Conservation (phyloP, 2,329 filamentous ascomycete species). For the Lasiodiplodia gonubiensis region DNA sequence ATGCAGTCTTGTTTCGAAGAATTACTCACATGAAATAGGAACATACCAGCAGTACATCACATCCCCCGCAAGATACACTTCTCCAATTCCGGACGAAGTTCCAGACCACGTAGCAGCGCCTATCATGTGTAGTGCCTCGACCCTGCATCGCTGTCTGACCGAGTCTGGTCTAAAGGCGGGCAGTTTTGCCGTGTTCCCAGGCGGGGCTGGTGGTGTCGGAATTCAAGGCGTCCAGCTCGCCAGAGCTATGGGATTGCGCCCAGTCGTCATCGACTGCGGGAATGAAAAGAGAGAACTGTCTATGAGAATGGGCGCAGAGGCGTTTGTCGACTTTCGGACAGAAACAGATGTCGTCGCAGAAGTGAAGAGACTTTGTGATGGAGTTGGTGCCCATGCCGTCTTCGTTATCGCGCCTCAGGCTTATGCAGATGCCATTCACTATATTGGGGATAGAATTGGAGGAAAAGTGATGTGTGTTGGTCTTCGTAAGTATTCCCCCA, state of each 20-base stretch:
- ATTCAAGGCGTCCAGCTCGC: conserved; percentile 61
- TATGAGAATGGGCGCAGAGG: not conserved
- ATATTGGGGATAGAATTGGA: conserved; percentile 55
- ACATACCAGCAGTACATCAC: conserved; percentile 65
- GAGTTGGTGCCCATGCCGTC: conserved; percentile 44
- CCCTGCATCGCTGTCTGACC: conserved; percentile 62
- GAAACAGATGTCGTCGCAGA: conserved; percentile 42
- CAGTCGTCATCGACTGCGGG: conserved; percentile 56
- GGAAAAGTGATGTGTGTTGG: conserved; percentile 57
- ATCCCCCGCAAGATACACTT: conserved; percentile 61
- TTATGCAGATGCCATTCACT: conserved; percentile 50
- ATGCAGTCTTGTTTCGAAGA: not conserved
- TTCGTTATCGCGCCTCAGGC: conserved; percentile 48
- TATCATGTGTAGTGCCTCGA: conserved; percentile 52
- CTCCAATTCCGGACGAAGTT: conserved; percentile 32
- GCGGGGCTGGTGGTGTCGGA: conserved; percentile 62
- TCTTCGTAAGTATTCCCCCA: conserved; percentile 34
- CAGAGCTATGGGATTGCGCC: conserved; percentile 58
- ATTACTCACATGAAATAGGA: not conserved
- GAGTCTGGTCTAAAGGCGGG: conserved; percentile 58
- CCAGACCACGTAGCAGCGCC: conserved; percentile 44
- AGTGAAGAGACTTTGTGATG: conserved; percentile 38
- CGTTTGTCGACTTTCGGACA: conserved; percentile 37
- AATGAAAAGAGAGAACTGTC: conserved; percentile 35
- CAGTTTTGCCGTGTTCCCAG: conserved; percentile 62